Evolutionary conservation across 257 asterid species (phyloP), one percentile per base, ranked within the genome.

Genomic region (Cynanchum wilfordii): DNA sequence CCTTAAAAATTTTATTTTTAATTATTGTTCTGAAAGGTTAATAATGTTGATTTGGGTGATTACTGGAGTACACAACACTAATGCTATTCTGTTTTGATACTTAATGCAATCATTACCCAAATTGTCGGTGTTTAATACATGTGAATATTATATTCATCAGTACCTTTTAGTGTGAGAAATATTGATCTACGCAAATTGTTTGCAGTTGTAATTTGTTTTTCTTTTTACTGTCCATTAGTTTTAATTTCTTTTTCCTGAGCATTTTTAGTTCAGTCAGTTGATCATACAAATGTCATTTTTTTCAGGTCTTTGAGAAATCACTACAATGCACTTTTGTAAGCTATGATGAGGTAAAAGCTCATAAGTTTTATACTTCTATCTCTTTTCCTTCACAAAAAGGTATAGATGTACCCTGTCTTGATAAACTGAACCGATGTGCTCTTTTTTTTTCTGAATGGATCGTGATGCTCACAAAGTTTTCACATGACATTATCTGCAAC

Each of bases 261-360:
- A 54, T 68, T 76, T n/a, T 75, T 20, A 38, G 16, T 15, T 71
- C 58, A 63, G 16, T 25, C 49, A 40, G 64, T 20, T 45, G 73
- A 71, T 71, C 20, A 16, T 42, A 36, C 70, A n/a, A 9, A 22
- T 22, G 17, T 54, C 22, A 70, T 52, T 56, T 66, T 66, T 81
- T 75, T 76, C 95, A 95, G 99, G 95, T 90, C 63, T 92, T 92
- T 73, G 97, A 92, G 86, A 89, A 81, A 83, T 85, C 99, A 22
- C 77, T 90, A 78, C 91, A 36, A 77, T 88, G 95, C 86, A 86
- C 96, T 57, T 90, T 89, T 73, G 76, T 93, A 69, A 88, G 89
- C 84, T 83, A 79, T 70, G 96, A 92, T 30, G 99, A 91, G 99
- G 99, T 94, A 85, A 72, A 44, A 30, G 45, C 27, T 13, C 29